phyloP scores from a whole-genome alignment of 2,329 filamentous ascomycete species.

The Aspergillus niger region DNA sequence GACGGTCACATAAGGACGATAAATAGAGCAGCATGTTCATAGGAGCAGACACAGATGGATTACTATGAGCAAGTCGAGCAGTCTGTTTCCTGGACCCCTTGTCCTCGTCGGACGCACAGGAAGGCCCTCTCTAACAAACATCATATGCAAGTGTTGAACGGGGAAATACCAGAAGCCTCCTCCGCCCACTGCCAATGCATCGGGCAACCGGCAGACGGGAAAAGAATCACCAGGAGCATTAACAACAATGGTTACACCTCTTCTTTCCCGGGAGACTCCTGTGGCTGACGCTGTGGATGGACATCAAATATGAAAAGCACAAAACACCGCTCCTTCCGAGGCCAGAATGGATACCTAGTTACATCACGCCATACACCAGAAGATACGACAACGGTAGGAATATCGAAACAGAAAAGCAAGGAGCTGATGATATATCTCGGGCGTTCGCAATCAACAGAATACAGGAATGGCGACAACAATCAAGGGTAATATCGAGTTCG shows the following conservation, averaged over 20 bases:
- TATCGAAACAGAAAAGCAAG: neutral
- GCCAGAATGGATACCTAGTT: constrained; percentile 18
- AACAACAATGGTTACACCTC: neutral
- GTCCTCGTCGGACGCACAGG: neutral
- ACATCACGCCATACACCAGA: constrained; percentile 25
- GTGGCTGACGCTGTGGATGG: neutral
- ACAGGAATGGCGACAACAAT: neutral
- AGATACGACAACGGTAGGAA: constrained; percentile 9
- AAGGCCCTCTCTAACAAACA: neutral
- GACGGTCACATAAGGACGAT: too few species aligned
- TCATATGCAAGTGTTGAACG: neutral
- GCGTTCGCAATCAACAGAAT: neutral
- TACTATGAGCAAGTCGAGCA: neutral
- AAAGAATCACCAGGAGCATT: neutral
- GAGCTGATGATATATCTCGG: neutral
- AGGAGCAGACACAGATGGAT: neutral
- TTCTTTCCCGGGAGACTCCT: neutral
- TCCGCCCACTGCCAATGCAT: neutral
- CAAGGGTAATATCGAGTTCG: too few species aligned
- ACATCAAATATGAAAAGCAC: constrained; percentile 12
- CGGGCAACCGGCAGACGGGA: neutral
- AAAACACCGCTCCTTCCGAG: constrained; percentile 23
- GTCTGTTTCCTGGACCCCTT: neutral
- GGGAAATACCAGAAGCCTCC: neutral
- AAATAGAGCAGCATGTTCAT: neutral